A percentile compares a stretch with the other conserved stretches of the same genome.
These are phyloP conservation scores for Corymbia calophylla DNA, from an alignment of 441 rosid genomes.

Conservation along the genomic window DNA sequence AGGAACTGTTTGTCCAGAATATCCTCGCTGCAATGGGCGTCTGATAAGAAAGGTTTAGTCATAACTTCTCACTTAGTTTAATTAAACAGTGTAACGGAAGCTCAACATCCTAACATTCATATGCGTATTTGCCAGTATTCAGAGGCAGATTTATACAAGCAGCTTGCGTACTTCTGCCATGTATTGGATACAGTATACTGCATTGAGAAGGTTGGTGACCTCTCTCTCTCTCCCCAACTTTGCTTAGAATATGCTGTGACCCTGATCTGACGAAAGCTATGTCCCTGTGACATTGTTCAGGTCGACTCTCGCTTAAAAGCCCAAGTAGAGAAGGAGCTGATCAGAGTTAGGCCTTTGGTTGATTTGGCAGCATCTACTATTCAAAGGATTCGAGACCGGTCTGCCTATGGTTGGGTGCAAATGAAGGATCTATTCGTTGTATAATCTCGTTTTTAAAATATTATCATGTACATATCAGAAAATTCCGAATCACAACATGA, in stretches of 20 bases:
- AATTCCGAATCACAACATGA: rapidly evolving
- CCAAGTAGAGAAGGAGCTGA: slow-evolving; percentile 53
- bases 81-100: not conserved
- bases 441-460: not conserved
- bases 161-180: slow-evolving; percentile 78
- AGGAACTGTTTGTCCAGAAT: slow-evolving; percentile 91
- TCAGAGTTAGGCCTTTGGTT: slow-evolving; percentile 45
- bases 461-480: not conserved
- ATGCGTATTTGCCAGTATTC: slow-evolving; percentile 42
- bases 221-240: not conserved
- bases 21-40: slow-evolving; percentile 84
- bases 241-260: not conserved
- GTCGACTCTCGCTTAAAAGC: slow-evolving; percentile 40
- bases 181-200: slow-evolving; percentile 59
- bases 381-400: slow-evolving; percentile 52
- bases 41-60: slow-evolving; percentile 63
- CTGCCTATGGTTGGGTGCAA: slow-evolving; percentile 86
- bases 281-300: slow-evolving; percentile 21
- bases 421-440: slow-evolving; percentile 40
- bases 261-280: not conserved
- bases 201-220: slow-evolving; percentile 57
- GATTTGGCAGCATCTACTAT: slow-evolving; percentile 47
- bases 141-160: slow-evolving; percentile 90
- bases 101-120: not conserved
- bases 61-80: not conserved